A percentile compares a stretch with the other conserved stretches of the same genome.
Conservation (phyloP, 2,329 filamentous ascomycete genomes). For the Diaporthe sp. region DNA sequence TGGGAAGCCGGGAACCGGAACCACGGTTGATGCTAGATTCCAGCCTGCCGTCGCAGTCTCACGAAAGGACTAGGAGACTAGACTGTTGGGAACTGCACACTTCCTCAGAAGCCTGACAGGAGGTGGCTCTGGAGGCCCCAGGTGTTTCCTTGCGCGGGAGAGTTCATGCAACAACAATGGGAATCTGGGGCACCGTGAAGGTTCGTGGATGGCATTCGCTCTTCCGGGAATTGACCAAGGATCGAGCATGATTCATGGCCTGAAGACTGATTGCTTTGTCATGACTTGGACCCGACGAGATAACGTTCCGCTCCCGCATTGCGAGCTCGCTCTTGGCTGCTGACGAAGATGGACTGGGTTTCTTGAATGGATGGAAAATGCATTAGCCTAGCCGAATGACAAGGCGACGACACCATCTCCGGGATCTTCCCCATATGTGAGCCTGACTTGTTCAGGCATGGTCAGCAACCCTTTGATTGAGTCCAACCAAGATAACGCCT, state of each 20-base stretch:
- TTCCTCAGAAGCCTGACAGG: neutral
- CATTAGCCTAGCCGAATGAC: slow-evolving; percentile 24
- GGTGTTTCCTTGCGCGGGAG: slow-evolving; percentile 30
- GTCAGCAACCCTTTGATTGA: slow-evolving; percentile 22
- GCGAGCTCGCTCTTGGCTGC: slow-evolving; percentile 24
- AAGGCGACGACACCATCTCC: slow-evolving; percentile 37
- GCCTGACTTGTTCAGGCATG: slow-evolving; percentile 28
- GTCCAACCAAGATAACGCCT: slow-evolving; percentile 30
- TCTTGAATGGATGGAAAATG: slow-evolving; percentile 34
- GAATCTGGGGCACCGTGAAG: slow-evolving; percentile 1
- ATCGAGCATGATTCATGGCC: slow-evolving; percentile 36
- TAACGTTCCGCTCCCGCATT: slow-evolving; percentile 16
- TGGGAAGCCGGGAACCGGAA: neutral
- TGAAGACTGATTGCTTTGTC: slow-evolving; percentile 19
- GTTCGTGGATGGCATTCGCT: slow-evolving; percentile 29
- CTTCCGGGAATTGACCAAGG: neutral
- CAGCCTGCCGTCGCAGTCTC: slow-evolving; percentile 10
- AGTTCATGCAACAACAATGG: slow-evolving; percentile 2
- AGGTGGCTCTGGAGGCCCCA: slow-evolving; percentile 13
- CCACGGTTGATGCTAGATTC: slow-evolving; percentile 13
- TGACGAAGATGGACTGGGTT: slow-evolving; percentile 16
- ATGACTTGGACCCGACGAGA: slow-evolving; percentile 32
- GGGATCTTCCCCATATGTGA: slow-evolving; percentile 37
- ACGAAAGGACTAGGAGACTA: neutral
- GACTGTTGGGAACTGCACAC: slow-evolving; percentile 9